Percentiles rank a stretch among this genome's conserved stretches.
Evolutionary conservation across 257 asterid species (phyloP).

Genomic region (Salvia rosmarinus): DNA sequence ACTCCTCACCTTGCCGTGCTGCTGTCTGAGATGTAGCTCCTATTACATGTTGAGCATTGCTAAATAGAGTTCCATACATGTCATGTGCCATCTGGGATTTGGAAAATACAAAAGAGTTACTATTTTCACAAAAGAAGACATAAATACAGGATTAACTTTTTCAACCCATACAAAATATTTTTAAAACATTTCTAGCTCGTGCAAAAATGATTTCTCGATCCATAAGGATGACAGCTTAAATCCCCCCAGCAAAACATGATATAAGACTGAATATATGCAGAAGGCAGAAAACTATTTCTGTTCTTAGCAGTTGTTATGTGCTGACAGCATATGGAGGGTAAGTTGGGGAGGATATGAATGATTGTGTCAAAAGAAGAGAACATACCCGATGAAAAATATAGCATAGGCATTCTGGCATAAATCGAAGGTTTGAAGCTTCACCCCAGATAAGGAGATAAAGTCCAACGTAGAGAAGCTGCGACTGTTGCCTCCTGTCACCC

Average conservation of each 20-base stretch:
- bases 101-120: slow-evolving; percentile 31
- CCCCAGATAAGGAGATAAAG: slow-evolving; percentile 99
- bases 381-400: slow-evolving; percentile 91
- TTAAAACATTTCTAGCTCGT: too few species aligned
- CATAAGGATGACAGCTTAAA: too few species aligned
- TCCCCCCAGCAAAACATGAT: neutral
- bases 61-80: slow-evolving; percentile 62
- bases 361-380: slow-evolving; percentile 35
- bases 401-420: slow-evolving; percentile 99
- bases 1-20: slow-evolving; percentile 65
- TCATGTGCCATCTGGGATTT: slow-evolving; percentile 80
- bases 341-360: slow-evolving; percentile 19
- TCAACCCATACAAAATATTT: too few species aligned
- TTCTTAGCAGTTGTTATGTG: neutral
- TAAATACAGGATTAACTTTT: neutral
- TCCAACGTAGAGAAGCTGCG: slow-evolving; percentile 89
- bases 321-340: neutral
- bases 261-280: neutral
- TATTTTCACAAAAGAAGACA: slow-evolving; percentile 22
- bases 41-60: slow-evolving; percentile 65
- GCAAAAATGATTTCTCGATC: too few species aligned
- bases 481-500: slow-evolving; percentile 69
- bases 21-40: slow-evolving; percentile 63
- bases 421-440: slow-evolving; percentile 96
- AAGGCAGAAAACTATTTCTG: neutral